Evolutionary conservation across 805 yeast genomes (phyloP).

Genomic region (Ogataea corticis): DNA sequence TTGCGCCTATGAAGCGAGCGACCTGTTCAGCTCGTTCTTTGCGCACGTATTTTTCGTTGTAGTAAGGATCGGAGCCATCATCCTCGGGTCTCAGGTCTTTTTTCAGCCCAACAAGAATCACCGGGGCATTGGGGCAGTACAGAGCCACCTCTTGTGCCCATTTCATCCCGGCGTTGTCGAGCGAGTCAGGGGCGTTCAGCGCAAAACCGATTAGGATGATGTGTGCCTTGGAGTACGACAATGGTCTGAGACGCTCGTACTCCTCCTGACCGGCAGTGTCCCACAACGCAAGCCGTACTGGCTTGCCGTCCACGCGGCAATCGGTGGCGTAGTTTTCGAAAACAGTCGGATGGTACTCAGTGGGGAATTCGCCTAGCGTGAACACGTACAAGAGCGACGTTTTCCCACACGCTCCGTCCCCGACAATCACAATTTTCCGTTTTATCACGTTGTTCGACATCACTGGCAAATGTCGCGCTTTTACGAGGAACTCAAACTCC

Average conservation of each 20-base stretch:
- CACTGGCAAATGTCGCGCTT: not conserved
- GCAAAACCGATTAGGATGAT: slow-evolving; percentile 86
- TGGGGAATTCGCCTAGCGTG: slow-evolving; percentile 89
- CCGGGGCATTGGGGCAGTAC: slow-evolving; percentile 80
- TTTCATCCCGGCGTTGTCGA: slow-evolving; percentile 77
- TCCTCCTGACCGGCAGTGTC: slow-evolving; percentile 98
- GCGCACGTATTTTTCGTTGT: slow-evolving; percentile 50
- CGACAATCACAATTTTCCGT: slow-evolving; percentile 85
- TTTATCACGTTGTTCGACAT: slow-evolving; percentile 38
- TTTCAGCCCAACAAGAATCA: slow-evolving; percentile 79
- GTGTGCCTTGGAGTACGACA: slow-evolving; percentile 85
- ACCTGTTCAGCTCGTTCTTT: slow-evolving; percentile 62
- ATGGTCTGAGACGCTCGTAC: slow-evolving; percentile 84
- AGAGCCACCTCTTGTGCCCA: slow-evolving; percentile 85
- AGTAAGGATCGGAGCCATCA: slow-evolving; percentile 34
- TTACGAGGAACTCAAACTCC: no score
- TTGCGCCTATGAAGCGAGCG: slow-evolving; percentile 81
- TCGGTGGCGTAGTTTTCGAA: slow-evolving; percentile 94
- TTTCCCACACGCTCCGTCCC: slow-evolving; percentile 95
- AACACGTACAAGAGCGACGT: slow-evolving; percentile 89
- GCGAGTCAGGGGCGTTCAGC: slow-evolving; percentile 78
- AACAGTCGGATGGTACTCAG: slow-evolving; percentile 91
- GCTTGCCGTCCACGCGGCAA: slow-evolving; percentile 90
- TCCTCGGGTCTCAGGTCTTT: slow-evolving; percentile 64
- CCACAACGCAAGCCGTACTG: slow-evolving; percentile 87